A percentile compares a stretch with the other conserved stretches of the same genome.
phyloP scores from a whole-genome alignment of 345 rosid species.

The Populus alba region DNA sequence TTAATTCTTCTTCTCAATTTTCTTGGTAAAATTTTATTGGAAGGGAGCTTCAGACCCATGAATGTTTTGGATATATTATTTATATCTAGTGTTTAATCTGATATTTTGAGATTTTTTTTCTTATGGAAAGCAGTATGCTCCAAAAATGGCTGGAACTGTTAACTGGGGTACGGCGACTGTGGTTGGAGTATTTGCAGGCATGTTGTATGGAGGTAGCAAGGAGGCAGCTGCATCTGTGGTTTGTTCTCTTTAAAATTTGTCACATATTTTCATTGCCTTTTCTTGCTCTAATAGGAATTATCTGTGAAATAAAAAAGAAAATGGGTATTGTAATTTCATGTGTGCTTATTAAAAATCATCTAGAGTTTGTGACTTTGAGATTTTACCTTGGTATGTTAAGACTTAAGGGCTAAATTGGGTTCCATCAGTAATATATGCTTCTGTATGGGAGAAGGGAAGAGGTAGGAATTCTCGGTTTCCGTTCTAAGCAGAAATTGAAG shows the following conservation, averaged over 20 bases:
- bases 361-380: too few species aligned
- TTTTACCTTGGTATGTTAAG: too few species aligned
- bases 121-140: conserved; percentile 37
- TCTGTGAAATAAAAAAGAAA: background rate
- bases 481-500: background rate
- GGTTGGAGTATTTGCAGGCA: conserved; percentile 81
- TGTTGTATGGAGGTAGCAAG: conserved; percentile 92
- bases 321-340: too few species aligned
- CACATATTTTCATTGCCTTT: background rate
- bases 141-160: conserved; percentile 63
- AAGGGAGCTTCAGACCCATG: background rate
- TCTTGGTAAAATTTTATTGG: too few species aligned
- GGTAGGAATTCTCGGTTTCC: too few species aligned
- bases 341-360: too few species aligned
- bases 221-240: conserved; percentile 94
- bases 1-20: too few species aligned
- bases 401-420: too few species aligned
- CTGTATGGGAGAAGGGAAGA: too few species aligned
- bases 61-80: background rate
- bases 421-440: too few species aligned
- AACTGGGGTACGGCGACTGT: conserved; percentile 90
- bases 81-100: background rate
- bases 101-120: background rate
- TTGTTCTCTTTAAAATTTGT: conserved; percentile 24
- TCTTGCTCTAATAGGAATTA: background rate